phyloP scores from a whole-genome alignment of 208 protist genomes.

The Leishmania tarentolae region DNA sequence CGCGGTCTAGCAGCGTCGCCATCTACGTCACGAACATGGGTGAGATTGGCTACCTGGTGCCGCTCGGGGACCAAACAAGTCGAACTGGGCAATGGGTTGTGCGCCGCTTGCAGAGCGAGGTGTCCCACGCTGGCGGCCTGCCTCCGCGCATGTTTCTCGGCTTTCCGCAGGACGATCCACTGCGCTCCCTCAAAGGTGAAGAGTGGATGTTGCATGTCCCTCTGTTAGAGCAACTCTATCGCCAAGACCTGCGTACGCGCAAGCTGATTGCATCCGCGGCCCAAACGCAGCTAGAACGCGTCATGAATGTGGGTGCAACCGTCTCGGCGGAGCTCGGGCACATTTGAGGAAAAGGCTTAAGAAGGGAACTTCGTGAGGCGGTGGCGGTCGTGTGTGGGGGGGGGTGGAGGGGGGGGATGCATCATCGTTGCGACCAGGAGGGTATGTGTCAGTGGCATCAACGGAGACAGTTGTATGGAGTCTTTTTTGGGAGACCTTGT shows the following conservation, averaged over 20 bases:
- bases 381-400: too few relatives aligned
- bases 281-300: conserved; percentile 75
- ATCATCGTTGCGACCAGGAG: neutral
- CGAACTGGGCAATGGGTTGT: conserved; percentile 68
- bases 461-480: neutral
- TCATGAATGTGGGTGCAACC: conserved; percentile 62
- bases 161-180: conserved; percentile 60
- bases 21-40: conserved; percentile 85
- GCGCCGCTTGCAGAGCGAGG: conserved; percentile 62
- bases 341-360: conserved; percentile 16
- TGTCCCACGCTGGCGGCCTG: conserved; percentile 68
- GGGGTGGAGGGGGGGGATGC: neutral
- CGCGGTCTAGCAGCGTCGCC: conserved; percentile 34
- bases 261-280: conserved; percentile 63
- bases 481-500: neutral
- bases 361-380: neutral
- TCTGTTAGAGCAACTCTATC: conserved; percentile 56
- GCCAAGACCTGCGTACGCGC: conserved; percentile 58
- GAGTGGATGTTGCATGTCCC: conserved; percentile 69
- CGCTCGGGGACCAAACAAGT: conserved; percentile 74
- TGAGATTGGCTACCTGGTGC: conserved; percentile 79
- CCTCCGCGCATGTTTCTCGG: conserved; percentile 79
- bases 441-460: neutral
- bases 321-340: conserved; percentile 49
- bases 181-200: conserved; percentile 47